Evolutionary conservation across 495 filamentous ascomycete species (phyloP), one percentile per base, ranked within the genome.

Genomic region (Parachaetomium inaequale): DNA sequence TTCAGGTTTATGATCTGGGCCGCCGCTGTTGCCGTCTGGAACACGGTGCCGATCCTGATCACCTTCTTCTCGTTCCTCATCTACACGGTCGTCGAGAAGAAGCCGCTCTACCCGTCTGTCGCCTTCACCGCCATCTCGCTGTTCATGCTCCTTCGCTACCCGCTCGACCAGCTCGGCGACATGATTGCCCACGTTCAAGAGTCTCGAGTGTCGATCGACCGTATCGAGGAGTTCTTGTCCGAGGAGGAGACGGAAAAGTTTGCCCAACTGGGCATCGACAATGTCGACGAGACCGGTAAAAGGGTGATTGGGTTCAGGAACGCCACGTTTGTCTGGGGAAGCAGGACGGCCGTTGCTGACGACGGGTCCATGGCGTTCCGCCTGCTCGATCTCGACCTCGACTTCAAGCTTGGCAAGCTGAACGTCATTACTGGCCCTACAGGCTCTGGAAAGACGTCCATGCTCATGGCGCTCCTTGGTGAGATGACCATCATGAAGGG

Each of bases 111-210:
- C 56, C 93, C 95, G 0, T 97, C 95, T 0, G 82, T 99, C 65
- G 95, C 95, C 4, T 99, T 99, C 76, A 96, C 95, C 21, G 91
- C 94, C 15, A 84, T 99, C 42, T 98, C 95, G 0, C 86, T 99
- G 65, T 99, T 99, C 75, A 91, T 88, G 57, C 85, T 99, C n/a
- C 87, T 99, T 29, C 87, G 95, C 42, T 88, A 96, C 58, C 95
- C 95, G 10, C 76, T 99, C 55, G 95, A 99, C 75, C 95, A 98
- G 70, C 81, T 99, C 5, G 95, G 95, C 49, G 95, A 99, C 71
- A 99, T 99, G 95, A 85, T 99, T 70, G 96, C 95, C 38, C 96
- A 96, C 71, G 93, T 99, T 8, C 92, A 96, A 76, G 95, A 99
- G 76, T 91, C 92, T 11, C 94, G 95, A 77, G 95, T 99, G 32